These are phyloP conservation scores for Euphorbia peplus DNA, from an alignment of 345 rosid species.

Conservation along the genomic window DNA sequence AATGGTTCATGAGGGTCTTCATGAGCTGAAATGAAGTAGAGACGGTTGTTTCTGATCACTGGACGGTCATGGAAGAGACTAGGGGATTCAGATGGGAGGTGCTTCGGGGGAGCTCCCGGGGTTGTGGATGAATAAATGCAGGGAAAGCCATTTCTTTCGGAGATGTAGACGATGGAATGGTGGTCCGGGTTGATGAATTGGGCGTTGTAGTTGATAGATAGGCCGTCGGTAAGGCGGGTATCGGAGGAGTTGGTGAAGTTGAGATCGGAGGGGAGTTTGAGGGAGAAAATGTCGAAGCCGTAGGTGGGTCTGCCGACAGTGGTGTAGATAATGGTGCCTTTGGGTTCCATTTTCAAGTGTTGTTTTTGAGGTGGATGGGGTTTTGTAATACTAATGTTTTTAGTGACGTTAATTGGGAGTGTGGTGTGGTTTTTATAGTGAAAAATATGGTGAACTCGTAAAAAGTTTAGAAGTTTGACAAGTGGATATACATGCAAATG, in stretches of 20 bases:
- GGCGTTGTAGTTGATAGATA: constrained; percentile 76
- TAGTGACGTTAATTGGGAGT: neutral
- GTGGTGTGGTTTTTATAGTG: neutral
- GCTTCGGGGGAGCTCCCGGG: constrained; percentile 32
- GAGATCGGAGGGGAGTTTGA: constrained; percentile 31
- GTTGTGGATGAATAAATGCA: constrained; percentile 40
- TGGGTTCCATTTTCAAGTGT: constrained; percentile 44
- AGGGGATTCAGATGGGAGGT: constrained; percentile 39
- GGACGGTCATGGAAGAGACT: constrained; percentile 91
- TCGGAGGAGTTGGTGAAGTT: constrained; percentile 24
- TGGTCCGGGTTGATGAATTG: constrained; percentile 40
- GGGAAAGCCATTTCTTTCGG: constrained; percentile 62
- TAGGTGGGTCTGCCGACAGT: constrained; percentile 61
- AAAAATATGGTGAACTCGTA: neutral
- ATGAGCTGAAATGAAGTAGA: constrained; percentile 79
- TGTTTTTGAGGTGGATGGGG: too few relatives aligned
- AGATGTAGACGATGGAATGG: constrained; percentile 49
- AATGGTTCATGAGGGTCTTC: constrained; percentile 53
- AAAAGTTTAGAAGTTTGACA: too few relatives aligned
- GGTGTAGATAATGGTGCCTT: constrained; percentile 62
- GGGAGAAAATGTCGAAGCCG: constrained; percentile 72
- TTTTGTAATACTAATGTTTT: too few relatives aligned
- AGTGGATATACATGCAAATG: too few relatives aligned
- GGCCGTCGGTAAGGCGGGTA: constrained; percentile 59
- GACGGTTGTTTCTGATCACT: constrained; percentile 34